These are phyloP conservation scores for Botryotinia globosa DNA, from an alignment of 2,329 filamentous ascomycete genomes.

Conservation along the genomic window DNA sequence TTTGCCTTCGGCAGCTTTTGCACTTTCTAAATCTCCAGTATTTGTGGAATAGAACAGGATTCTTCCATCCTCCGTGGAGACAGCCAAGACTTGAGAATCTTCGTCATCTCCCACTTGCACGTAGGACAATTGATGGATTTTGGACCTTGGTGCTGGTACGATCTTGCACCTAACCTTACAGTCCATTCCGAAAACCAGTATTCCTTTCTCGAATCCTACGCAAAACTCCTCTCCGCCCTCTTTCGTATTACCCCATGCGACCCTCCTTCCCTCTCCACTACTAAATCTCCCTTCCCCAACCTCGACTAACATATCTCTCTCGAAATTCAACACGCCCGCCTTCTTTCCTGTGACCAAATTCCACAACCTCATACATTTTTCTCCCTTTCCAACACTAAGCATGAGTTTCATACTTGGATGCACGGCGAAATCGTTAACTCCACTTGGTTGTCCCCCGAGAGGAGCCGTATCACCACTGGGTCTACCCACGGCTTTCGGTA, in stretches of 20 bases:
- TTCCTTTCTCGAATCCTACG: constrained; percentile 82
- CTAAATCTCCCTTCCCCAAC: constrained; percentile 74
- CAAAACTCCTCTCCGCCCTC: constrained; percentile 76
- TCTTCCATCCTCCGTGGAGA: constrained; percentile 88
- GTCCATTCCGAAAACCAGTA: constrained; percentile 84
- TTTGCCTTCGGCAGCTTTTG: constrained; percentile 39
- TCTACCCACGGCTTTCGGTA: constrained; percentile 73
- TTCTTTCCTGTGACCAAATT: constrained; percentile 96
- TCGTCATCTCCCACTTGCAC: constrained; percentile 51
- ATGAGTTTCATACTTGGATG: constrained; percentile 97
- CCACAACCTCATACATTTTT: constrained; percentile 91
- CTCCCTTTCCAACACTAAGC: constrained; percentile 86
- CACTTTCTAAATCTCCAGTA: constrained; percentile 44
- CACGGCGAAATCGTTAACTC: constrained; percentile 91
- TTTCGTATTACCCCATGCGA: constrained; percentile 72
- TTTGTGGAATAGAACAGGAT: constrained; percentile 79
- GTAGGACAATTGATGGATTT: constrained; percentile 81
- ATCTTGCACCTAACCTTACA: constrained; percentile 76
- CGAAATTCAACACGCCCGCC: constrained; percentile 87
- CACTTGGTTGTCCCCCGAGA: constrained; percentile 75
- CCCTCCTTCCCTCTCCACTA: constrained; percentile 76
- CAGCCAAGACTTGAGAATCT: constrained; percentile 60
- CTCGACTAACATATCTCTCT: constrained; percentile 66
- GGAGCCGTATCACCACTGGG: constrained; percentile 89
- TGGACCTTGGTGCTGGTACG: constrained; percentile 64